Evolutionary conservation across 257 asterid species (phyloP).

Genomic region (Lantana camara): DNA sequence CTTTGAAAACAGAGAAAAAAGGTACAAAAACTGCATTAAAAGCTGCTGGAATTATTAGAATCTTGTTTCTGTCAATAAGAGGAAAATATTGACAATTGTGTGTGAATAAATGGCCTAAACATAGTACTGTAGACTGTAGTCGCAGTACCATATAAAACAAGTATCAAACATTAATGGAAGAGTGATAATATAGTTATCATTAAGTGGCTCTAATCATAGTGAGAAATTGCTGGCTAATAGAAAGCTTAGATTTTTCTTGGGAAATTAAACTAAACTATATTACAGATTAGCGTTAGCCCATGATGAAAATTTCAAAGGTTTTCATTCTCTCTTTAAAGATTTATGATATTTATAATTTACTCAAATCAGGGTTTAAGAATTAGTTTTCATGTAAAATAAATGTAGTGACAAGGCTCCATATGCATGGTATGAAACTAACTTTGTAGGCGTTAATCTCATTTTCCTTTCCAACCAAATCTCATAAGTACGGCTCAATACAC

Average conservation of each 20-base stretch:
- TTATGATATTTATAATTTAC: too few relatives aligned
- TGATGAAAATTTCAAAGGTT: too few relatives aligned
- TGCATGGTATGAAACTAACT: slow-evolving; percentile 17
- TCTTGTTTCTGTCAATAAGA: slow-evolving; percentile 14
- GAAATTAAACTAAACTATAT: too few relatives aligned
- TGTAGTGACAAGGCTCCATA: slow-evolving; percentile 16
- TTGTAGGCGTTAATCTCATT: background rate
- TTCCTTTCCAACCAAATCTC: background rate
- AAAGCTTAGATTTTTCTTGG: too few relatives aligned
- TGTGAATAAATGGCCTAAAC: slow-evolving; percentile 10
- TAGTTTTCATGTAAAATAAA: slow-evolving; percentile 24
- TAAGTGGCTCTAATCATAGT: background rate
- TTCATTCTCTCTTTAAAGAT: too few relatives aligned
- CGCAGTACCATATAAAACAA: background rate
- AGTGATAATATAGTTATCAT: background rate
- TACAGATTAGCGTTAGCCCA: too few relatives aligned
- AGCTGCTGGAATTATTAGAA: slow-evolving; percentile 30
- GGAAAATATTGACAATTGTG: background rate
- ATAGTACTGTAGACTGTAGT: too few relatives aligned
- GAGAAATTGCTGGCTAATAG: too few relatives aligned
- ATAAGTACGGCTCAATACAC: too few relatives aligned
- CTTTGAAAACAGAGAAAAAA: background rate
- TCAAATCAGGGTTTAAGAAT: too few relatives aligned
- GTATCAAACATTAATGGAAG: slow-evolving; percentile 15
- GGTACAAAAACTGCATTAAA: slow-evolving; percentile 36